phyloP scores from a whole-genome alignment of 768 basidiomycete species.

The Rhodosporidiobolus odoratus region DNA sequence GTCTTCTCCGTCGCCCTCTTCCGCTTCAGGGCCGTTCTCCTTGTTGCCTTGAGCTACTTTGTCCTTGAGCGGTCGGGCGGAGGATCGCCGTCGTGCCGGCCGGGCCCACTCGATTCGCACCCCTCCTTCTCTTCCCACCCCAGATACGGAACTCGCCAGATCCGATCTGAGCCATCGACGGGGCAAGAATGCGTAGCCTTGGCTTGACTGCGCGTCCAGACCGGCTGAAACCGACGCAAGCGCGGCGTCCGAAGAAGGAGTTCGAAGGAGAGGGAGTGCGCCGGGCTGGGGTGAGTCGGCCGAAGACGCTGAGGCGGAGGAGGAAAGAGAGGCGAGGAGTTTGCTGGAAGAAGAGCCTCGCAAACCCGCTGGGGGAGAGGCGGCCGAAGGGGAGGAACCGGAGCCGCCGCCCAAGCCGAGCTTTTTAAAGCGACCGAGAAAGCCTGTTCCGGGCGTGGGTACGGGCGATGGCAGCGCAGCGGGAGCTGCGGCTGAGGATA shows the following conservation, averaged over 20 bases:
- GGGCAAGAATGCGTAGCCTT: constrained; percentile 20
- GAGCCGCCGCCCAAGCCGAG: constrained; percentile 21
- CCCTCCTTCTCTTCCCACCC: background rate
- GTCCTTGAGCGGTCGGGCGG: background rate
- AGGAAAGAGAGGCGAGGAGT: constrained; percentile 19
- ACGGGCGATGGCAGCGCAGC: background rate
- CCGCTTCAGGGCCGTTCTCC: constrained; percentile 33
- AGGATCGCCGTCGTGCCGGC: background rate
- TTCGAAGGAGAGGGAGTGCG: constrained; percentile 27
- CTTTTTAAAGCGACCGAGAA: constrained; percentile 25
- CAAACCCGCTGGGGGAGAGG: background rate
- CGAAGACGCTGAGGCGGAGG: background rate
- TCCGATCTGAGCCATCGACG: constrained; percentile 21
- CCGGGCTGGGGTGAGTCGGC: constrained; percentile 8
- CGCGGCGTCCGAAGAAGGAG: constrained; percentile 9
- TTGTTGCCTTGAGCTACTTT: constrained; percentile 25
- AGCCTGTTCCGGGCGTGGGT: background rate
- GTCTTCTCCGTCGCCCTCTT: constrained; percentile 58
- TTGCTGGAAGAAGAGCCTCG: background rate
- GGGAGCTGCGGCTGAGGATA: background rate
- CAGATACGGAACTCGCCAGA: background rate
- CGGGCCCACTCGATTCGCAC: constrained; percentile 19
- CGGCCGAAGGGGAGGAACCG: background rate
- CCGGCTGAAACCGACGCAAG: background rate
- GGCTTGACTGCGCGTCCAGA: background rate